Evolutionary conservation across 2,329 filamentous ascomycete species (phyloP).

Genomic region (Cladophialophora yegresii): DNA sequence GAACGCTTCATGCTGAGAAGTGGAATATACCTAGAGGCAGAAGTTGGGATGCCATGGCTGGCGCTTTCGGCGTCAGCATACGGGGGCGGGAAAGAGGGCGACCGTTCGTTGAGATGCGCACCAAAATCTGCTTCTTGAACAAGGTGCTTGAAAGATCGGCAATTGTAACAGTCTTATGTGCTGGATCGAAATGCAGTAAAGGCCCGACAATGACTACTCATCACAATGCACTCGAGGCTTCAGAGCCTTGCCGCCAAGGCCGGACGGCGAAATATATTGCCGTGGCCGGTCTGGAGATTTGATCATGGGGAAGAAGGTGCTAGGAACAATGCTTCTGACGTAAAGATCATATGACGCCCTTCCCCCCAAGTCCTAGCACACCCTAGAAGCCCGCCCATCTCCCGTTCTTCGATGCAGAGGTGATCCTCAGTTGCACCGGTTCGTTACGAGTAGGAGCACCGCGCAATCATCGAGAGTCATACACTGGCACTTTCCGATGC

Average conservation of each 20-base stretch:
- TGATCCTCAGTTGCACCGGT: not conserved
- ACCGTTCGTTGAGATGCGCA: not conserved
- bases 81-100: not conserved
- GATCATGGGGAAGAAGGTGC: constrained; percentile 5
- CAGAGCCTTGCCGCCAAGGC: not conserved
- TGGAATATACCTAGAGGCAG: constrained; percentile 64
- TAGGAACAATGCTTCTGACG: constrained; percentile 11
- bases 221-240: not conserved
- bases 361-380: not conserved
- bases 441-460: no score
- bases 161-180: not conserved
- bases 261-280: not conserved
- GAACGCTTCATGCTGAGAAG: not conserved
- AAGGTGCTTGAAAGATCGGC: not conserved
- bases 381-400: not conserved
- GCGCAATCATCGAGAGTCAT: not conserved
- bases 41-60: constrained; percentile 69
- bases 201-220: not conserved
- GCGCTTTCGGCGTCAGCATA: not conserved
- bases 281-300: not conserved
- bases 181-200: not conserved
- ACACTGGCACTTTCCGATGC: constrained; percentile 16
- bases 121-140: not conserved
- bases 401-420: not conserved
- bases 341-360: constrained; percentile 9